Evolutionary conservation across 257 asterid genomes (phyloP).

Genomic region (Jacaranda mimosifolia): DNA sequence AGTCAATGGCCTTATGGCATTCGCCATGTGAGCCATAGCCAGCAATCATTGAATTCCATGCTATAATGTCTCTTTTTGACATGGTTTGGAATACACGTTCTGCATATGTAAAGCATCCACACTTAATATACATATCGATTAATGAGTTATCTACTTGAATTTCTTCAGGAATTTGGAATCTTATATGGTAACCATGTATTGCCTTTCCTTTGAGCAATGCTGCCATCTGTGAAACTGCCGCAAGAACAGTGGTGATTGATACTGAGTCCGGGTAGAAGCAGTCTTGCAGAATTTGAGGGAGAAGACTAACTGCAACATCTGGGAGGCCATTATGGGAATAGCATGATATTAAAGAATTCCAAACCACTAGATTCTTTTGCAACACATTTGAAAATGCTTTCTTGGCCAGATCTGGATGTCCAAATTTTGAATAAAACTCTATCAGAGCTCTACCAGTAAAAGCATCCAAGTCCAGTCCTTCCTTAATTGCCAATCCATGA

Average conservation of each 20-base stretch:
- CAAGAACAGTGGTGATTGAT: constrained; percentile 64
- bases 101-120: constrained; percentile 74
- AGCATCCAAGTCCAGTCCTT: constrained; percentile 64
- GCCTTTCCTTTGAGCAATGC: constrained; percentile 74
- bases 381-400: constrained; percentile 52
- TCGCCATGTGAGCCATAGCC: constrained; percentile 89
- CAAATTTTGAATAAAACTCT: constrained; percentile 65
- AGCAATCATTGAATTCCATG: constrained; percentile 84
- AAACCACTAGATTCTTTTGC: constrained; percentile 71
- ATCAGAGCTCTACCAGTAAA: constrained; percentile 68
- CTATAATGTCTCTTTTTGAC: constrained; percentile 55
- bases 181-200: constrained; percentile 64
- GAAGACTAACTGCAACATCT: constrained; percentile 60
- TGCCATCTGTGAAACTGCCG: constrained; percentile 74
- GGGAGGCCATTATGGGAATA: constrained; percentile 68
- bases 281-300: constrained; percentile 60
- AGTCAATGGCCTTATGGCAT: constrained; percentile 64
- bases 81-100: constrained; percentile 52
- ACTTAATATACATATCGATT: constrained; percentile 80
- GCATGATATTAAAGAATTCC: constrained; percentile 85
- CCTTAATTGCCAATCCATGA: constrained; percentile 72
- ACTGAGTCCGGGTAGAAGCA: constrained; percentile 69
- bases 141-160: constrained; percentile 72
- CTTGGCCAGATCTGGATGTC: constrained; percentile 60
- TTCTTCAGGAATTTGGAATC: constrained; percentile 54